phyloP scores from a whole-genome alignment of 805 yeast species.

The Nakazawaea wyomingensis region DNA sequence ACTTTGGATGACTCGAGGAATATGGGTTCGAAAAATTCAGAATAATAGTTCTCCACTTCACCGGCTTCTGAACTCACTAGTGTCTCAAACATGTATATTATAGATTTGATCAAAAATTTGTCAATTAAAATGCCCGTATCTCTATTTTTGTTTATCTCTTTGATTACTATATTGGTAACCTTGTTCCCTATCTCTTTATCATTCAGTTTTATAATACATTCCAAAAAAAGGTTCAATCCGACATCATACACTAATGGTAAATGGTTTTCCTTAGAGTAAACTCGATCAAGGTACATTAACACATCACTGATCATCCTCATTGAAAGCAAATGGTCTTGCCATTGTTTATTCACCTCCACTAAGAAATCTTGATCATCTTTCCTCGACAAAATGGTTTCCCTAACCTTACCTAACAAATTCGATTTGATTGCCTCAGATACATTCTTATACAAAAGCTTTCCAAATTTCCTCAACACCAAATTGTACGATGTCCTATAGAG shows the following conservation, averaged over 20 bases:
- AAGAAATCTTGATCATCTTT: slow-evolving; percentile 24
- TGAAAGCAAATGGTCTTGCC: slow-evolving; percentile 69
- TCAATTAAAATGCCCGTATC: slow-evolving; percentile 50
- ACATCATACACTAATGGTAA: slow-evolving; percentile 64
- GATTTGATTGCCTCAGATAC: slow-evolving; percentile 43
- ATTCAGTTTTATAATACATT: slow-evolving; percentile 47
- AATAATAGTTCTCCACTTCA: slow-evolving; percentile 58
- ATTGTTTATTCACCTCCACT: slow-evolving; percentile 34
- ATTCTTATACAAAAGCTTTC: slow-evolving; percentile 58
- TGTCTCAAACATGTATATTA: slow-evolving; percentile 68
- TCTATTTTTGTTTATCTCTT: slow-evolving; percentile 53
- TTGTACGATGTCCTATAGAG: slow-evolving; percentile 76
- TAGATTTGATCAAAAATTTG: slow-evolving; percentile 51
- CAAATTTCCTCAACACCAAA: slow-evolving; percentile 65
- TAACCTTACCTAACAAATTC: slow-evolving; percentile 35
- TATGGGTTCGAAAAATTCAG: slow-evolving; percentile 59
- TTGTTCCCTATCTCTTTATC: slow-evolving; percentile 45
- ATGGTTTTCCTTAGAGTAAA: slow-evolving; percentile 65
- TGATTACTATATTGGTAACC: slow-evolving; percentile 44
- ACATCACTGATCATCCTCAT: slow-evolving; percentile 82
- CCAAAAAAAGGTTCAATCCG: slow-evolving; percentile 65
- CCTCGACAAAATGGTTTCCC: slow-evolving; percentile 14
- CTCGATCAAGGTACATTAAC: slow-evolving; percentile 81
- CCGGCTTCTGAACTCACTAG: slow-evolving; percentile 26
- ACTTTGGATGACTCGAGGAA: slow-evolving; percentile 49